phyloP scores from a whole-genome alignment of 306 rosid species.

The Prunus mume region DNA sequence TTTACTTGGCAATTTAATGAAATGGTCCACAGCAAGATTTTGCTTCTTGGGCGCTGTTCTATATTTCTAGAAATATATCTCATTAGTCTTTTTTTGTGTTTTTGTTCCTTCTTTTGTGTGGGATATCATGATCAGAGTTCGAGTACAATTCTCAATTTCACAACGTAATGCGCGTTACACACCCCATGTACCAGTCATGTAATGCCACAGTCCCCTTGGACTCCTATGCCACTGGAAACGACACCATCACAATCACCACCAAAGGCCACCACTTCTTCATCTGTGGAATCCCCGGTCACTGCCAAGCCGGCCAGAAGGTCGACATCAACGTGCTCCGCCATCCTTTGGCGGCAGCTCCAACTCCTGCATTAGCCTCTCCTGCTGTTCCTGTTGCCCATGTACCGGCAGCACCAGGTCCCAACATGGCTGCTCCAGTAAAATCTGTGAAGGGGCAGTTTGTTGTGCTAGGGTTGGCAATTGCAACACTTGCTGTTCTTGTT shows the following conservation, averaged over 20 bases:
- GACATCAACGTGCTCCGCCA: slow-evolving; percentile 56
- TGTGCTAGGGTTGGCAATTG: slow-evolving; percentile 31
- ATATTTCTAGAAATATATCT: neutral
- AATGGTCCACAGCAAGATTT: too few relatives aligned
- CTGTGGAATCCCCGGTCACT: slow-evolving; percentile 92
- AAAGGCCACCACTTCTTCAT: slow-evolving; percentile 79
- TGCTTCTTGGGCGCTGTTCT: too few relatives aligned
- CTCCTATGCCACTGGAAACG: slow-evolving; percentile 71
- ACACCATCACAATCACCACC: slow-evolving; percentile 47
- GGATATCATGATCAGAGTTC: slow-evolving; percentile 40
- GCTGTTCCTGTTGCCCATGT: slow-evolving; percentile 20
- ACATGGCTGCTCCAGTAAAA: slow-evolving; percentile 30
- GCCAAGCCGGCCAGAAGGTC: slow-evolving; percentile 75
- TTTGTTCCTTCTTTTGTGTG: neutral
- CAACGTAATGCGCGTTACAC: slow-evolving; percentile 81
- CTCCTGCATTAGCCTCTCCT: slow-evolving; percentile 33
- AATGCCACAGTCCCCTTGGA: slow-evolving; percentile 61
- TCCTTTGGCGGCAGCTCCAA: slow-evolving; percentile 22
- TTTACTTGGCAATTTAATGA: too few relatives aligned
- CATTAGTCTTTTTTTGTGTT: neutral
- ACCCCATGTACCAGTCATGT: slow-evolving; percentile 73
- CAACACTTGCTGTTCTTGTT: slow-evolving; percentile 22
- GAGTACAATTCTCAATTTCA: slow-evolving; percentile 66
- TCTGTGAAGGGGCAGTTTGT: slow-evolving; percentile 24
- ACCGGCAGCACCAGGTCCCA: slow-evolving; percentile 52